Evolutionary conservation across 108 stramenopile species (phyloP).

Genomic region (Nitzschia putrida): DNA sequence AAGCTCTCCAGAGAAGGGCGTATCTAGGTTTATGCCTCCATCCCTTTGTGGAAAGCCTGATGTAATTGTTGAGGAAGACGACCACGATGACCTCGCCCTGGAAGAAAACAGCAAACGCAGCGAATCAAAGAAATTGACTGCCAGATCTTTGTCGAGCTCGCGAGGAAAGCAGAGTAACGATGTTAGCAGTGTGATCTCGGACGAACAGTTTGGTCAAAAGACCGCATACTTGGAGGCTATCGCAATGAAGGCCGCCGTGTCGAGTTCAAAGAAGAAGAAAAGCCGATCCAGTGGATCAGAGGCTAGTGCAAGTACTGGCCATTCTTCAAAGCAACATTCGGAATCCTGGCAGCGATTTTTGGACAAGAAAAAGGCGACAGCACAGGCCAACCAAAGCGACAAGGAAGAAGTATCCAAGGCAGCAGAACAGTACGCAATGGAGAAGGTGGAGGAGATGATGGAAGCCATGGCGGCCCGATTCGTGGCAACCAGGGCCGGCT

Average conservation of each 20-base stretch:
- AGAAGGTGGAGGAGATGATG: slow-evolving; percentile 79
- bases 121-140: not conserved
- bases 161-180: slow-evolving; percentile 16
- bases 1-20: slow-evolving; percentile 1
- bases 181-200: slow-evolving; percentile 50
- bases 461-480: slow-evolving; percentile 31
- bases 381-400: slow-evolving; percentile 5
- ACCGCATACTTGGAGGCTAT: slow-evolving; percentile 70
- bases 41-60: slow-evolving; percentile 68
- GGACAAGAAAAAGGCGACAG: slow-evolving; percentile 38
- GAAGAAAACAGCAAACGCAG: slow-evolving; percentile 5
- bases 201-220: slow-evolving; percentile 59
- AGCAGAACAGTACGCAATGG: slow-evolving; percentile 62
- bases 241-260: slow-evolving; percentile 67
- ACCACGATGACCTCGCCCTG: slow-evolving; percentile 14
- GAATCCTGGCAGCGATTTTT: slow-evolving; percentile 33
- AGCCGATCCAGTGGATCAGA: slow-evolving; percentile 24
- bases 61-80: slow-evolving; percentile 49
- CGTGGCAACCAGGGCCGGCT: slow-evolving; percentile 3
- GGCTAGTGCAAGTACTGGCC: not conserved
- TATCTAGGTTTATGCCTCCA: slow-evolving; percentile 40
- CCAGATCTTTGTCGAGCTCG: slow-evolving; percentile 22
- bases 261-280: slow-evolving; percentile 33
- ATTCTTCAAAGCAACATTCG: slow-evolving; percentile 15
- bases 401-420: slow-evolving; percentile 37